Evolutionary conservation across 2,329 filamentous ascomycete species (phyloP), one percentile per base, ranked within the genome.

Genomic region (Colletotrichum horii): DNA sequence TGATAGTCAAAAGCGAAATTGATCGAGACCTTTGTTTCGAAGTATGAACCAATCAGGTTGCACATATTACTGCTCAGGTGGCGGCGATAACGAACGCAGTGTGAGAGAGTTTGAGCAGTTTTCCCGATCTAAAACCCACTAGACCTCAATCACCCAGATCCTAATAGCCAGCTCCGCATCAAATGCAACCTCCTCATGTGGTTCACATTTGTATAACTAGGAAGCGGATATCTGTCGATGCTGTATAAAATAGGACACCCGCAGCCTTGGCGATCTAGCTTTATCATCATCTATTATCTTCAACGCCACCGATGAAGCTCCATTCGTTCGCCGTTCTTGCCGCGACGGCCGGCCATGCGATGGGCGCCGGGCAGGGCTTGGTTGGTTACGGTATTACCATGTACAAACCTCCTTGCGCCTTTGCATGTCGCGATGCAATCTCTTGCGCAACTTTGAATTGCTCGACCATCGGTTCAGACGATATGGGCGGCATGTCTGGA

Each of bases 401-500:
- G 77, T 85, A 83, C 77, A 69, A 84, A 12, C 84, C 83, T 12
- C 77, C 81, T 2, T 85, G 84, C 74, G 80, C 83, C 2, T 84
- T 83, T 48, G 82, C 83, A 7, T 85, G 84, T 36, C 83, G 83
- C 12, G 74, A 22, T 79, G 83, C 43, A 70, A 84, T 62, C 71
- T 75, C 60, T 76, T 73, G 15, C 79, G 79, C 32, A 67, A 74
- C n/a, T 55, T 22, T 75, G 78, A 11, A 70, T 70, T 12, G 71
- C 43, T 34, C 48, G 3, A 12, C 43, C 3, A 22, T 8, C 65
- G 15, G 60, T 3, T 24, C 38, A n/a, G 66, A 24, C 28, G 34
- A 58, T 8, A 34, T 38, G 36, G 55, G 4, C 1, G 61, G 61
- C 15, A 64, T 43, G 61, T 38, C 61, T 38, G 61, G 22, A 11